Base-by-base conservation (phyloP, 1,139 yeast species). In the Sugiyamaella neomexicana region DNA sequence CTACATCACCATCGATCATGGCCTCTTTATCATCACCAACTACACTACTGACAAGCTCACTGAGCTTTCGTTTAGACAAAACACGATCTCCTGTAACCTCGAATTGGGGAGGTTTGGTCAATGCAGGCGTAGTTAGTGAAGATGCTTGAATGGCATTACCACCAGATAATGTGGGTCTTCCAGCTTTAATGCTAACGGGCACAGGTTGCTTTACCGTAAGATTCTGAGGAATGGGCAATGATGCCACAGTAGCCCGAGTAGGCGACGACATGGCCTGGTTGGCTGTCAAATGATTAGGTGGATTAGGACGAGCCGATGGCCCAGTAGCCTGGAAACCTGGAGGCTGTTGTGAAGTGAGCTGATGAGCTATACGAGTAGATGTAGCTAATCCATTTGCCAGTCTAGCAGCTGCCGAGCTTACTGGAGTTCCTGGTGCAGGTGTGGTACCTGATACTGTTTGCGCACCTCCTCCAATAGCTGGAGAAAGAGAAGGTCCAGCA, bases 1-100 rank as follows among this genome's bases (percentile, higher is more conserved):
- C 98, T 13, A 91, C 98, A 70, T 93, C 97, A 31, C 97, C 97
- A 68, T 91, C 98, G 54, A 93, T 86, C 53, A 65, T 62, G 9
- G 73, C 66, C 48, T 71, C 75, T n/a, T 81, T 80, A 7, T 95
- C 87, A 64, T 89, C 93, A 2, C 95, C 90, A 64, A 89, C 95
- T 7, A 90, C 88, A 2, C 88, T 81, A 62, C 85, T 83, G 6
- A 93, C 95, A 58, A 93, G 76, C 66, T 93, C 99, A 54, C 88
- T 80, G 58, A 93, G 76, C 67, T 93, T 93, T 52, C 99, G 78
- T 70, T 93, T 93, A 34, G 95, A 87, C 64, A 93, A 76, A 2
- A 91, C 95, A 27, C 97, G 77, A 55, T 91, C 96, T 32, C 72
- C 73, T 51, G 86, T 88, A 61, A 89, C 75, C 65, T 89, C 97